Evolutionary conservation across 2,329 filamentous ascomycete genomes (phyloP), one percentile per base, ranked within the genome.

Genomic region (Aspergillus aculeatinus): DNA sequence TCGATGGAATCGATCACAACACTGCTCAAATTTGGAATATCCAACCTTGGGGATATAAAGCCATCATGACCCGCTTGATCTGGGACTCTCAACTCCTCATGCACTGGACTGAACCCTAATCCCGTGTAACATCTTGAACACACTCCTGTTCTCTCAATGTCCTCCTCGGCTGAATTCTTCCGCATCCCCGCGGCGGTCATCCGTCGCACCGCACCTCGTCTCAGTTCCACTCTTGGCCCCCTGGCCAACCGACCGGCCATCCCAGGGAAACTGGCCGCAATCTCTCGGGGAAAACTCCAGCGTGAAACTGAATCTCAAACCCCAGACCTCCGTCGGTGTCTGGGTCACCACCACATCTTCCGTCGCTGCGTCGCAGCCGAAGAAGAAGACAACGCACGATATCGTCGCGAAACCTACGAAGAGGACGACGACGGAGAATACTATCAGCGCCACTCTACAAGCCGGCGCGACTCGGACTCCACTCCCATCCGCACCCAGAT

Each of bases 311-410:
- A 50, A 21, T 63, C 60, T 11, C 59, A 52, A 11, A 54, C 60
- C 2, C 63, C 63, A 12, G 53, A 63, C 23, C 61, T 65, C 14
- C 65, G 63, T 10, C 65, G 61, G 16, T 66, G 60, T 25, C 42
- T 66, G 10, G 63, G 63, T 19, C 63, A 65, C 19, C 58, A 64
- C 47, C 55, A 51, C n/a, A 52, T 67, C 23, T 61, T 63, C 27
- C 58, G 47, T 44, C 61, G 59, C 19, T 66, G 62, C 35, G 50
- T 62, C 27, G 56, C 57, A 44, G 62, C 63, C 11, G 55, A 48
- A 5, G 55, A 65, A 19, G 63, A 64, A 54, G 55, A 59, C 51
- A 57, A 33, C 35, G 33, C 44, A 48, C 54, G 58, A 27, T 33
- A 47, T 29, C 27, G 48, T 27, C 48, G 48, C 12, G 39, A 57